Conservation (phyloP, 148 eudicot species). For the Arbutus unedo region DNA sequence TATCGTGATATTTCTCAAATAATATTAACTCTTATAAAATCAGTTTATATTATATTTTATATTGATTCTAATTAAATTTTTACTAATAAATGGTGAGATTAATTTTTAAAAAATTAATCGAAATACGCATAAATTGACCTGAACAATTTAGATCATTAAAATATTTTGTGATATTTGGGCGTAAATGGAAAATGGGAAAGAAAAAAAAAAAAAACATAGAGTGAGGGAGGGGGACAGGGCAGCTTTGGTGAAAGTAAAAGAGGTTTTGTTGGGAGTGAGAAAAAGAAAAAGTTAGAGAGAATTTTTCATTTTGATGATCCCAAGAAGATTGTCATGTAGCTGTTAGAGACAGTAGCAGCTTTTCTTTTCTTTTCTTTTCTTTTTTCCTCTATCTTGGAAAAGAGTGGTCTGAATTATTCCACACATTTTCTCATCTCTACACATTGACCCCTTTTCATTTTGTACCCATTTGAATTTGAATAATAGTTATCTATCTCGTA, state of each 20-base stretch:
- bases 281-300: constrained; percentile 13
- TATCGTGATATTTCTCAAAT: neutral
- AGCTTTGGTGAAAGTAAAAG: constrained; percentile 18
- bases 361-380: neutral
- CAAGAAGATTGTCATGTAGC: constrained; percentile 11
- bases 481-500: neutral
- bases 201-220: neutral
- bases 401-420: neutral
- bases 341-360: neutral
- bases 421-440: neutral
- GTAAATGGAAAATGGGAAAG: neutral
- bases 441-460: neutral
- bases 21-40: too few species aligned
- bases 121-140: too few species aligned
- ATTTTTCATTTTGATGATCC: constrained; percentile 14
- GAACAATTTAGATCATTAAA: too few species aligned
- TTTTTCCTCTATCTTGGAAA: neutral
- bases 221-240: neutral
- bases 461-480: neutral
- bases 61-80: too few species aligned
- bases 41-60: too few species aligned
- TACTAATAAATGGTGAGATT: too few species aligned
- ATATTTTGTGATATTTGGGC: neutral
- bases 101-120: too few species aligned
- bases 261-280: constrained; percentile 9